Conservation (phyloP, 768 basidiomycete genomes). For the Auricularia sp. region DNA sequence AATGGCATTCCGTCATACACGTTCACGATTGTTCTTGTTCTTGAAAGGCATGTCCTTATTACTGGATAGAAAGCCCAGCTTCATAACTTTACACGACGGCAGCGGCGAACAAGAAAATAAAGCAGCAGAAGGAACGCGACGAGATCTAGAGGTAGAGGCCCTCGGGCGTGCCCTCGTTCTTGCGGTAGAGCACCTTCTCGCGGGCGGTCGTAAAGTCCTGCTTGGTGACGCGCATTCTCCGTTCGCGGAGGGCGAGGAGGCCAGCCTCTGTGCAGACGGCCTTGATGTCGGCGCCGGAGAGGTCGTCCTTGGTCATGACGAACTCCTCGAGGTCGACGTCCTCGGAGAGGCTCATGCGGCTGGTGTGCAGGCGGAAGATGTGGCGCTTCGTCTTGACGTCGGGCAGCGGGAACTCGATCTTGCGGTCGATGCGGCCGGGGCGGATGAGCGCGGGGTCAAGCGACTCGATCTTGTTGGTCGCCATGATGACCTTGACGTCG, state of each 20-base stretch:
- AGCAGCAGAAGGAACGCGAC: no score
- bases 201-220: constrained; percentile 81
- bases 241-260: constrained; percentile 83
- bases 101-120: no score
- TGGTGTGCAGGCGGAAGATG: constrained; percentile 93
- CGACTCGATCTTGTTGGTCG: constrained; percentile 94
- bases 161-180: constrained; percentile 94
- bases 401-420: constrained; percentile 96
- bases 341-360: constrained; percentile 79
- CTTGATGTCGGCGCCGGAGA: constrained; percentile 97
- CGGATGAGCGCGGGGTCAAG: constrained; percentile 97
- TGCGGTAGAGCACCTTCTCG: constrained; percentile 94
- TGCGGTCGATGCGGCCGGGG: constrained; percentile 96
- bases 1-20: no score
- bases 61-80: no score
- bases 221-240: constrained; percentile 90
- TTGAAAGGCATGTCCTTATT: no score
- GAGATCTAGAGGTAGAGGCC: constrained; percentile 63
- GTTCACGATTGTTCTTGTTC: no score
- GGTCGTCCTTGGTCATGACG: constrained; percentile 89
- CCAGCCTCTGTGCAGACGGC: constrained; percentile 99
- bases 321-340: constrained; percentile 96
- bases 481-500: constrained; percentile 99
- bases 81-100: no score
- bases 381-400: constrained; percentile 99